These are phyloP conservation scores for Pleurotus pulmonarius DNA, from an alignment of 768 basidiomycete species.

Conservation along the genomic window DNA sequence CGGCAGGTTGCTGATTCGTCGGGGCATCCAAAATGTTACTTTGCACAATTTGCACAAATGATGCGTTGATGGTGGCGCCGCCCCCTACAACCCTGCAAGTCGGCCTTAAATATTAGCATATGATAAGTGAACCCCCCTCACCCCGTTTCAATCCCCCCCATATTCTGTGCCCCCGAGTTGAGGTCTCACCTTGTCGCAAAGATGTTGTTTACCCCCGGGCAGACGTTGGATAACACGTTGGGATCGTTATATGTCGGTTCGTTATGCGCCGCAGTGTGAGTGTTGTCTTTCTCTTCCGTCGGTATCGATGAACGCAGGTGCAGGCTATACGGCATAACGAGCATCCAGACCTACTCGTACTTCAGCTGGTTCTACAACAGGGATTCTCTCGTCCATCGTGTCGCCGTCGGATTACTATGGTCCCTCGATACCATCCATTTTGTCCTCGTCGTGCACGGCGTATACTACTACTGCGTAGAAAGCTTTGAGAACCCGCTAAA, in stretches of 20 bases:
- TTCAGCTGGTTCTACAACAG: conserved; percentile 14
- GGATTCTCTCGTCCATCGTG: conserved; percentile 8
- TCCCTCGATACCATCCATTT: conserved; percentile 24
- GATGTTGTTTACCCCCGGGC: background rate
- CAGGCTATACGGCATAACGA: conserved; percentile 20
- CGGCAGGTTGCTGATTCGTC: too few species aligned
- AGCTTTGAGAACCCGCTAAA: conserved; percentile 19
- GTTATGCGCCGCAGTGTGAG: background rate
- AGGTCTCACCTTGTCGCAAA: background rate
- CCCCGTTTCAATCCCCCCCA: background rate
- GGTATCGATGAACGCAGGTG: too few species aligned
- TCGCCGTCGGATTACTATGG: conserved; percentile 14
- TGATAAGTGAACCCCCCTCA: background rate
- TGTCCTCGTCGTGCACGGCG: conserved; percentile 19
- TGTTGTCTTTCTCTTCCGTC: background rate
- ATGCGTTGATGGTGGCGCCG: too few species aligned
- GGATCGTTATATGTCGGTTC: conserved; percentile 1
- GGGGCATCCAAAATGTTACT: too few species aligned
- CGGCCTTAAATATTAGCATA: too few species aligned
- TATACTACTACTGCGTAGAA: conserved; percentile 22
- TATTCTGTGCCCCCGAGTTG: background rate
- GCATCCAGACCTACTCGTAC: conserved; percentile 17
- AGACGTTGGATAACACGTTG: conserved; percentile 4
- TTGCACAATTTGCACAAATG: too few species aligned
- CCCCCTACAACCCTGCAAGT: too few species aligned